Percentiles rank a stretch among this genome's conserved stretches.
Evolutionary conservation across 192 early-diverging fungal species (phyloP).

Genomic region (Kappamyces sp.): DNA sequence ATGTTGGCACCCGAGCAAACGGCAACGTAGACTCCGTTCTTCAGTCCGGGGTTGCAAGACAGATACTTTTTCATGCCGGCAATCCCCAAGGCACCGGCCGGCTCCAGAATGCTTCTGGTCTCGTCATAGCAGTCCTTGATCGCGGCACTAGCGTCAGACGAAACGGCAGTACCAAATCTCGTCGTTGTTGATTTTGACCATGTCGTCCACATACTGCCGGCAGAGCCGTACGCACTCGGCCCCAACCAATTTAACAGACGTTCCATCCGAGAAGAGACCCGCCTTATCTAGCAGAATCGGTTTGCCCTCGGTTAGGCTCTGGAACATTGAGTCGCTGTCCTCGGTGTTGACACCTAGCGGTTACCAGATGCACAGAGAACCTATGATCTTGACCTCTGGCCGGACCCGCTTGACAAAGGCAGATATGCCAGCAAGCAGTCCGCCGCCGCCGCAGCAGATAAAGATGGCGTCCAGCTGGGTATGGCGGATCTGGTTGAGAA

Average conservation of each 20-base stretch:
- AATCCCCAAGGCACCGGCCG: conserved; percentile 44
- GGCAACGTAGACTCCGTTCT: conserved; percentile 40
- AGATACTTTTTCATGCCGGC: conserved; percentile 46
- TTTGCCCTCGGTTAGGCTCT: conserved; percentile 32
- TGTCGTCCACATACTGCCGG: conserved; percentile 32
- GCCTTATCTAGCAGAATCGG: conserved; percentile 31
- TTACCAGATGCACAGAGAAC: too few species aligned
- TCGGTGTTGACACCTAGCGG: conserved; percentile 36
- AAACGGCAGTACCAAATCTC: conserved; percentile 29
- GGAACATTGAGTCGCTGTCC: conserved; percentile 40
- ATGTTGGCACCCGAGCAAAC: conserved; percentile 43
- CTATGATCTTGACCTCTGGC: conserved; percentile 39
- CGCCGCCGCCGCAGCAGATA: conserved; percentile 46
- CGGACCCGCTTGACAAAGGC: conserved; percentile 42
- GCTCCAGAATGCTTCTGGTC: conserved; percentile 45
- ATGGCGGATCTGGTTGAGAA: conserved; percentile 37
- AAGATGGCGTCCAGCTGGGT: conserved; percentile 42
- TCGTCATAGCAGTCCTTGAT: conserved; percentile 28
- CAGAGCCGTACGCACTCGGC: conserved; percentile 30
- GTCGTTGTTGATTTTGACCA: conserved; percentile 43
- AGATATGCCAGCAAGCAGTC: conserved; percentile 42
- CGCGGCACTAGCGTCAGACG: conserved; percentile 23
- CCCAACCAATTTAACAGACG: conserved; percentile 40
- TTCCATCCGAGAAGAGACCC: conserved; percentile 50
- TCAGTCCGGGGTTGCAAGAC: conserved; percentile 29